Conservation (phyloP, 2,329 filamentous ascomycete genomes). For the Whalleya microplaca region DNA sequence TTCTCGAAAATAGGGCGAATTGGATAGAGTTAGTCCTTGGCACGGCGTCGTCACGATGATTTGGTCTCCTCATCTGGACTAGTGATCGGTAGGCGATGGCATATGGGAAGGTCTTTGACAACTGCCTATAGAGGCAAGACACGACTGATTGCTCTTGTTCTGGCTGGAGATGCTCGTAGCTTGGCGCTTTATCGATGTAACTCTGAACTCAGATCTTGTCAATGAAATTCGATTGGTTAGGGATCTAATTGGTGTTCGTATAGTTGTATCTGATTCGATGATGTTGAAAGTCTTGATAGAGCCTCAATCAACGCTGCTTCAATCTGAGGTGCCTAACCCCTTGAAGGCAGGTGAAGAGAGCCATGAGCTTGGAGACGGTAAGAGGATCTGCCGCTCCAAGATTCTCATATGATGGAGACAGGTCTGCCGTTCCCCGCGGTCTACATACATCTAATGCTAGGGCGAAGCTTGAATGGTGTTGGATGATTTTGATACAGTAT, state of each 20-base stretch:
- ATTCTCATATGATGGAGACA: no score
- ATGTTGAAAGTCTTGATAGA: slow-evolving; percentile 17
- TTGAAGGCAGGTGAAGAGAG: slow-evolving; percentile 18
- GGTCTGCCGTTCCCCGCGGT: no score
- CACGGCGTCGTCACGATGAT: slow-evolving; percentile 16
- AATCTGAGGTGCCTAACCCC: slow-evolving; percentile 5
- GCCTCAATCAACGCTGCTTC: slow-evolving; percentile 24
- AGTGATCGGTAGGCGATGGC: slow-evolving; percentile 17
- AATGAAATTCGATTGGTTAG: slow-evolving; percentile 17
- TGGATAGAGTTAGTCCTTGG: slow-evolving; percentile 16
- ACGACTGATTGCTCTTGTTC: slow-evolving; percentile 9
- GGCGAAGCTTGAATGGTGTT: no score
- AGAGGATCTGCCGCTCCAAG: no score
- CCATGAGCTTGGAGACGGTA: slow-evolving; percentile 13
- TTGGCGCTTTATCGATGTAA: slow-evolving; percentile 24
- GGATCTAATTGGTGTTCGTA: no score
- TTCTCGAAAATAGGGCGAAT: slow-evolving; percentile 1
- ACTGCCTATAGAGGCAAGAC: slow-evolving; percentile 28
- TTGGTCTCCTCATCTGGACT: slow-evolving; percentile 3
- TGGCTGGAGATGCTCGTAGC: slow-evolving; percentile 13
- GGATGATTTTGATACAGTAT: no score
- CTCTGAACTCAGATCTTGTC: slow-evolving; percentile 13
- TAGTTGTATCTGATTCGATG: slow-evolving; percentile 12
- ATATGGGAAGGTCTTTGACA: slow-evolving; percentile 17
- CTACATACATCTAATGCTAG: no score